Conservation (phyloP, 208 protist genomes). For the Trypanosoma cruzi region DNA sequence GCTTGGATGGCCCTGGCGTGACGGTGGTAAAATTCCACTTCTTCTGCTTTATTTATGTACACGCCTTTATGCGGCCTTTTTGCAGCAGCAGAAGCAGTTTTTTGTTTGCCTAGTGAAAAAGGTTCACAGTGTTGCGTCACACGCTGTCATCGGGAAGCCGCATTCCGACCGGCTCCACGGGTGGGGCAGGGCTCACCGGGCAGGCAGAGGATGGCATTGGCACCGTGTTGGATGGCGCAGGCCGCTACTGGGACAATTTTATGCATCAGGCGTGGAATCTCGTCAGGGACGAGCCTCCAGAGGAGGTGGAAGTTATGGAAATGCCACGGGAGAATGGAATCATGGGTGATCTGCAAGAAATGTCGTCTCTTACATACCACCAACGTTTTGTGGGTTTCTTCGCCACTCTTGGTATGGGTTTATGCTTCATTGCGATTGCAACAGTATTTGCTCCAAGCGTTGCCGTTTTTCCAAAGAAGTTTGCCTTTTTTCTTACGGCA, state of each 20-base stretch:
- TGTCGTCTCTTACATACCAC: constrained; percentile 74
- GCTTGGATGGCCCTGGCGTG: not conserved
- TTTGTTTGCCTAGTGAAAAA: not conserved
- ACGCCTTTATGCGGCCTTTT: not conserved
- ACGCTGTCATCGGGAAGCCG: constrained; percentile 3
- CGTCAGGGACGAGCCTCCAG: constrained; percentile 58
- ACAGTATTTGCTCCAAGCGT: constrained; percentile 58
- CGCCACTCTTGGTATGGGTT: constrained; percentile 80
- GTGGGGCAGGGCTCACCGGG: not conserved
- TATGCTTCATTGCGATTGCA: constrained; percentile 77
- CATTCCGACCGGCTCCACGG: not conserved
- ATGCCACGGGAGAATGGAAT: constrained; percentile 56
- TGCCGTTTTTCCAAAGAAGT: constrained; percentile 77
- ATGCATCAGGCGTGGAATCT: constrained; percentile 42
- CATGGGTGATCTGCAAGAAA: constrained; percentile 53
- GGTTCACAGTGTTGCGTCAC: constrained; percentile 1
- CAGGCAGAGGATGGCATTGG: constrained; percentile 14
- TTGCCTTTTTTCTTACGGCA: constrained; percentile 91
- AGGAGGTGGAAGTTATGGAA: constrained; percentile 52
- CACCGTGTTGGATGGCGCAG: not conserved
- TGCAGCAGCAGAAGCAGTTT: not conserved
- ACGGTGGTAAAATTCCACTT: not conserved
- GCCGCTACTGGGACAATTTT: constrained; percentile 57
- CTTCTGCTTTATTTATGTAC: not conserved
- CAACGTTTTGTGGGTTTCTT: constrained; percentile 88